These are phyloP conservation scores for Talaromyces adpressus DNA, from an alignment of 495 filamentous ascomycete species.

Conservation along the genomic window DNA sequence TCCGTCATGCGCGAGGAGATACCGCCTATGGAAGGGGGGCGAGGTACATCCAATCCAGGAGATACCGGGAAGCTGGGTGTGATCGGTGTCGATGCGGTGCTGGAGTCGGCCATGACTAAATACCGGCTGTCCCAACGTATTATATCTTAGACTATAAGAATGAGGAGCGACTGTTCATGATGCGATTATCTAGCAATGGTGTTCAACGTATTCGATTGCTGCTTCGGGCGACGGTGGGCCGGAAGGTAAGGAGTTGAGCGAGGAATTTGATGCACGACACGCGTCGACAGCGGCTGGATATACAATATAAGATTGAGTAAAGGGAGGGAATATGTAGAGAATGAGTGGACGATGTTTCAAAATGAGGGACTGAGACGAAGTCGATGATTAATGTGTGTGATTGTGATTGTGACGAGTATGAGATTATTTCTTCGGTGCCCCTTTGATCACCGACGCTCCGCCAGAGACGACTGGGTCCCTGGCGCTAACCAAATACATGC, in stretches of 20 bases:
- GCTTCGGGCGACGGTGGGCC: neutral
- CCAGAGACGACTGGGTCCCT: neutral
- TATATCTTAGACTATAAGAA: neutral
- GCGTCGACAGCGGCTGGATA: neutral
- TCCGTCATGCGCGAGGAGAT: slow-evolving; percentile 86
- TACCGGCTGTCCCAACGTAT: neutral
- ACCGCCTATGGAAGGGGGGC: slow-evolving; percentile 43
- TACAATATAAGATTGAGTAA: neutral
- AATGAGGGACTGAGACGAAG: neutral
- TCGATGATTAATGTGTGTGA: neutral
- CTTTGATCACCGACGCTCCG: neutral
- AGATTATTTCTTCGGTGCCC: too few relatives aligned
- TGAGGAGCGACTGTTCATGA: neutral
- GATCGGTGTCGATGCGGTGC: slow-evolving; percentile 8
- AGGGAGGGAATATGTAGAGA: neutral
- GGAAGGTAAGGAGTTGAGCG: neutral
- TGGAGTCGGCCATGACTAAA: slow-evolving; percentile 10
- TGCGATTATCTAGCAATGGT: neutral
- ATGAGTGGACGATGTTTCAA: neutral
- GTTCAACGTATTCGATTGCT: neutral
- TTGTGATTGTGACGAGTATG: too few relatives aligned
- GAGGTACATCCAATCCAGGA: slow-evolving; percentile 29
- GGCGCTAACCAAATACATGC: neutral
- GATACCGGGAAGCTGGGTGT: neutral
- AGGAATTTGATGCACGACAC: neutral